These are phyloP conservation scores for Podospora tetraspora DNA, from an alignment of 495 filamentous ascomycete genomes.

Conservation along the genomic window DNA sequence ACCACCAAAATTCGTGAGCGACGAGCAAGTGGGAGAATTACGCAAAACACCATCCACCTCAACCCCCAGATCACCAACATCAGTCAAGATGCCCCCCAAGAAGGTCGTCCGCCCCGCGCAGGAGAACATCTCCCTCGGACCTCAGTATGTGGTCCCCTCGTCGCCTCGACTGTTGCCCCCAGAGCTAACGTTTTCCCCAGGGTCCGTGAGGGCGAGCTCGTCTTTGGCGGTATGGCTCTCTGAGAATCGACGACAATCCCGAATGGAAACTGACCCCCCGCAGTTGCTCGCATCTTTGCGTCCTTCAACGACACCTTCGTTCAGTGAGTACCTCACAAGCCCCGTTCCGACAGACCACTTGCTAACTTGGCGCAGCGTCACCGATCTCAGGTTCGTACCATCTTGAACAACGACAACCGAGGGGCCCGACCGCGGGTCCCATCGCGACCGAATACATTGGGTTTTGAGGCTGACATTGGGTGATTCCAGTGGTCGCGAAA, in stretches of 20 bases:
- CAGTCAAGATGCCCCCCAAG: conserved; percentile 73
- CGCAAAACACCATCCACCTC: conserved; percentile 18
- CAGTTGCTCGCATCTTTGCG: conserved; percentile 95
- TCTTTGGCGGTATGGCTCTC: conserved; percentile 62
- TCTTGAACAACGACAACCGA: conserved; percentile 21
- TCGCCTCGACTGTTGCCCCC: background rate
- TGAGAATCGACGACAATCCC: background rate
- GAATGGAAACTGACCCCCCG: conserved; percentile 9
- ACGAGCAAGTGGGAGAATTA: conserved; percentile 12
- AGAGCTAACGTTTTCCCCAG: background rate
- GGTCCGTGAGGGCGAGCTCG: conserved; percentile 67
- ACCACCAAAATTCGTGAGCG: conserved; percentile 23
- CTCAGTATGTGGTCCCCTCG: conserved; percentile 50
- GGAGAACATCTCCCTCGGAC: conserved; percentile 98
- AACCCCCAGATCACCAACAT: conserved; percentile 22
- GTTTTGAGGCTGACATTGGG: conserved; percentile 56
- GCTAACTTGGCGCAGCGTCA: conserved; percentile 73
- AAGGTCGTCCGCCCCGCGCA: conserved; percentile 67
- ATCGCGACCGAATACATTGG: conserved; percentile 16
- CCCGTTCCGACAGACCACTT: conserved; percentile 8
- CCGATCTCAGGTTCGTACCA: conserved; percentile 86
- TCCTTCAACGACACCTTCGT: conserved; percentile 88
- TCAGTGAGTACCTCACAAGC: conserved; percentile 11
- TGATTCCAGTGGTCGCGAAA: conserved; percentile 95
- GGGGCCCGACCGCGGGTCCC: background rate